These are phyloP conservation scores for Dunaliella sp. DNA, from an alignment of 139 green algal genomes.

Conservation along the genomic window DNA sequence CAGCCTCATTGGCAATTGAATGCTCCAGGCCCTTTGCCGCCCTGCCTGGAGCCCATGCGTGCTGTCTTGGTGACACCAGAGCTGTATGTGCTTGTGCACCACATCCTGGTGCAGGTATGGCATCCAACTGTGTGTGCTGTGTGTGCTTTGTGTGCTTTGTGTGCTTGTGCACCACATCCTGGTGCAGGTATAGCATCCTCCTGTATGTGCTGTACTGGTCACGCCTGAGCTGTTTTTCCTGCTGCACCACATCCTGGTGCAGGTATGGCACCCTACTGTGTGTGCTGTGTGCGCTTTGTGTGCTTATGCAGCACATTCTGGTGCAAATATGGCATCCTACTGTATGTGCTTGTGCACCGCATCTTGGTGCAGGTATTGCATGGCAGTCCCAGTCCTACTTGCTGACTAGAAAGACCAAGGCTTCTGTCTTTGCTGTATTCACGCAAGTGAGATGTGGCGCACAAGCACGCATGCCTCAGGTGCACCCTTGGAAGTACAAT, in stretches of 20 bases:
- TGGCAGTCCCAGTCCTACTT: too few species aligned
- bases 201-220: background rate
- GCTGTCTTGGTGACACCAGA: background rate
- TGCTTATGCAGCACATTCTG: background rate
- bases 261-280: too few species aligned
- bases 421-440: too few species aligned
- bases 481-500: too few species aligned
- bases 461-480: too few species aligned
- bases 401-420: too few species aligned
- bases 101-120: background rate
- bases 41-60: background rate
- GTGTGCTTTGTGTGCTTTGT: too few species aligned
- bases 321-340: background rate
- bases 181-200: background rate
- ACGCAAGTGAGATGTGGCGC: too few species aligned
- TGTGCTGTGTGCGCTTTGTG: too few species aligned
- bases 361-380: background rate
- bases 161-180: background rate
- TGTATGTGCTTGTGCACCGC: background rate
- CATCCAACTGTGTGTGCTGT: too few species aligned
- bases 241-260: background rate
- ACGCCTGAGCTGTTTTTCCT: background rate
- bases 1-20: background rate
- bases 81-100: background rate
- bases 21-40: background rate